Base-by-base conservation (phyloP, 495 filamentous ascomycete genomes). In the Penicillium samsonianum region DNA sequence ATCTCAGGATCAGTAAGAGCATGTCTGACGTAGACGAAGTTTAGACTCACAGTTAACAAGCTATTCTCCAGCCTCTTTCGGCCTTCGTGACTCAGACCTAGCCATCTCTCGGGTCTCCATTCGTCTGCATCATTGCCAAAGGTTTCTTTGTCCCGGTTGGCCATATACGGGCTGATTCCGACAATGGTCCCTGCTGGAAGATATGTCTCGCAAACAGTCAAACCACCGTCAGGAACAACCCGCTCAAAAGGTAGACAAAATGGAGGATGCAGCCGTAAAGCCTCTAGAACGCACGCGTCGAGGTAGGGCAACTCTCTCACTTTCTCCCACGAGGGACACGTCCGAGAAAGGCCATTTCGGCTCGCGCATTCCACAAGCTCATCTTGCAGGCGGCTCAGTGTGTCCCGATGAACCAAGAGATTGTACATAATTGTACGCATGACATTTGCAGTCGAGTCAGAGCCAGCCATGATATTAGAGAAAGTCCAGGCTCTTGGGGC, bases 281-380 rank as follows among this genome's bases (percentile, higher is more conserved):
- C 78, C 65, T 89, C 87, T 57, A 83, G 84, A 41, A 88, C 74
- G 58, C 62, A 64, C 0, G 76, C 77, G 42, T 74, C 63, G 0
- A 79, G 69, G 57, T 76, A 78, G 2, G 77, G 69, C 5, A 77
- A 60, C 7, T 61, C 37, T 35, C 61, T 55, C 8, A 65, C 57
- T 52, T 77, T 67, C 16, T 71, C 69, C 65, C 63, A 77, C n/a
- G 55, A 26, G 4, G 63, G 62, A 10, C 57, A 55, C 2, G 64
- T 67, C 12, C 40, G 30, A 9, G 71, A 51, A 16, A 70, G 51
- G 11, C 58, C 57, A 6, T 52, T 17, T 26, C 54, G 31, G 10
- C 50, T 28, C 25, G 28, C 40, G 1, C 4, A 28, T 28, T 33
- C 16, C 4, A 26, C 23, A 5, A 68, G 52, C 50, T 71, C 67